Base-by-base conservation (phyloP, 2,329 filamentous ascomycete species). In the Rosellinia necatrix region DNA sequence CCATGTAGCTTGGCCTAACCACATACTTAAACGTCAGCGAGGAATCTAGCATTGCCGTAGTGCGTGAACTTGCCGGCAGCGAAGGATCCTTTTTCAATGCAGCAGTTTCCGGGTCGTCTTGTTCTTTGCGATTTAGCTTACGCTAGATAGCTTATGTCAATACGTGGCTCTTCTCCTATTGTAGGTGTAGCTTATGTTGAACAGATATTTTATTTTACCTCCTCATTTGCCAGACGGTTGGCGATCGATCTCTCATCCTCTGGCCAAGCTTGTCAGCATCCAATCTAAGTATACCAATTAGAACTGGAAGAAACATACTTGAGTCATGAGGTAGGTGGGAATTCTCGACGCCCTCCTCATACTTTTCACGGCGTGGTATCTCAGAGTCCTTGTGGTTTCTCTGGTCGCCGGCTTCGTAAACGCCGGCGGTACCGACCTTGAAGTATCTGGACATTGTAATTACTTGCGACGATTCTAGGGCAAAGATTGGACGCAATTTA, bases 331-430 rank as follows among this genome's bases (percentile, higher is more conserved):
- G 78, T 59, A 80, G 72, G 74, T 96, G 90, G 49, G 87, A 87
- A 71, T 89, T 78, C 56, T 80, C 72, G 71, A 87, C 79, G 66
- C 91, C 90, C 76, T 93, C 88, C 59, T 92, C 77, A 76, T 84
- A 94, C 58, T 85, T 80, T 48, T 82, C 76, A 17, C 79, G 76
- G 21, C 80, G 73, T 37, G 79, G 74, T 7, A 68, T 40, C 67
- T 84, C 78, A 2, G 81, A 78, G 56, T 81, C 70, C 59, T 83
- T 81, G 59, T 75, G 71, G 71, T 85, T 91, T 66, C 83, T 82
- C 79, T 94, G 90, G 75, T 94, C 90, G 56, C 86, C 87, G 54
- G 81, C 86, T 76, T 92, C 88, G 76, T 94, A 92, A 71, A 91
- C 75, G 58, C 74, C 71, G 61, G 75, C 67, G 71, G 77, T 80